Evolutionary conservation across 306 rosid species (phyloP).

Genomic region (Acacia acuminata): DNA sequence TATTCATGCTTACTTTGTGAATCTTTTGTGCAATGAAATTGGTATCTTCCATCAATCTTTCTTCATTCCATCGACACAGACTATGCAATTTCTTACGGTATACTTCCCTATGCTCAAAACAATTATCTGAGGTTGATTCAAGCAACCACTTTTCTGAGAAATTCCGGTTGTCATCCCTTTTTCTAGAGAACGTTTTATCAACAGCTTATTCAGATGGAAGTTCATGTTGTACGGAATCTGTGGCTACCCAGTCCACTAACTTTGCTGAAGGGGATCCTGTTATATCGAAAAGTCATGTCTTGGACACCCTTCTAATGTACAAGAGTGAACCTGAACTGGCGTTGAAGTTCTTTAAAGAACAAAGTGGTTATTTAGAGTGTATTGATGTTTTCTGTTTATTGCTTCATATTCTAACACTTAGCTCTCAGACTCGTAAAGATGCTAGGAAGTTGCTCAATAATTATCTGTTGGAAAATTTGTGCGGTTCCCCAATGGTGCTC

Average conservation of each 20-base stretch:
- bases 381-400: constrained; percentile 51
- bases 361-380: constrained; percentile 44
- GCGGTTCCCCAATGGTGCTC: constrained; percentile 35
- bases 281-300: constrained; percentile 29
- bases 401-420: constrained; percentile 52
- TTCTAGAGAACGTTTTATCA: constrained; percentile 13
- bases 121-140: background rate
- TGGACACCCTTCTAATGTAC: constrained; percentile 50
- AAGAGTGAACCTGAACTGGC: constrained; percentile 51
- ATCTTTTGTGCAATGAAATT: constrained; percentile 20
- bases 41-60: constrained; percentile 30
- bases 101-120: constrained; percentile 27
- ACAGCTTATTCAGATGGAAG: background rate
- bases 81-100: constrained; percentile 33
- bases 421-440: constrained; percentile 17
- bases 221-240: constrained; percentile 6
- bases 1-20: background rate
- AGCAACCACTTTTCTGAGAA: constrained; percentile 6
- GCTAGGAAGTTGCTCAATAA: constrained; percentile 43
- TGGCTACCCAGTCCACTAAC: background rate
- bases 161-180: constrained; percentile 13
- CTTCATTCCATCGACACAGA: constrained; percentile 27
- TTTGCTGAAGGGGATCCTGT: background rate
- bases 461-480: constrained; percentile 40
- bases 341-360: constrained; percentile 43